Conservation (phyloP, 352 stramenopile genomes). For the Phytophthora fragariaefolia region DNA sequence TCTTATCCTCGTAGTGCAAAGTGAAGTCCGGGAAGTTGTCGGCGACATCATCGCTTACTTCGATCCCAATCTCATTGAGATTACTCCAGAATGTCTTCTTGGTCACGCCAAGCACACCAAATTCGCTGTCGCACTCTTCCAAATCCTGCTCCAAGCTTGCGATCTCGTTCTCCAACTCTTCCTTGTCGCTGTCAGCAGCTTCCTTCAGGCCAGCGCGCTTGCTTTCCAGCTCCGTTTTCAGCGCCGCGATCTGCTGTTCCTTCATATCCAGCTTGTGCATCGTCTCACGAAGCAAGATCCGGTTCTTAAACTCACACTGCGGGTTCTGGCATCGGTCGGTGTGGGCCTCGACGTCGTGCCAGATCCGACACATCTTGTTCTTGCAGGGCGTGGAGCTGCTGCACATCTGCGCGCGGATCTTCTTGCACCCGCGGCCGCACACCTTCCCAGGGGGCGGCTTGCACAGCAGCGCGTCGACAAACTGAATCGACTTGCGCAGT, state of each 20-base stretch:
- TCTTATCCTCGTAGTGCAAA: slow-evolving; percentile 56
- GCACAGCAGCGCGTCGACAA: slow-evolving; percentile 73
- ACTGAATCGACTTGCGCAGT: slow-evolving; percentile 67
- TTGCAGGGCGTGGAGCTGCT: slow-evolving; percentile 65
- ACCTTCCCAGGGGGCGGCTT: slow-evolving; percentile 53
- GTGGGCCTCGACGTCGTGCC: slow-evolving; percentile 78
- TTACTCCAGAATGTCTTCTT: slow-evolving; percentile 67
- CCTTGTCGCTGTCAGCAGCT: slow-evolving; percentile 33
- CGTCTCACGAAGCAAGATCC: slow-evolving; percentile 72
- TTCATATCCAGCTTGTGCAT: slow-evolving; percentile 81
- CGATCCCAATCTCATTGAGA: slow-evolving; percentile 75
- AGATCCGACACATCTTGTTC: slow-evolving; percentile 75
- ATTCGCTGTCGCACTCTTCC: slow-evolving; percentile 54
- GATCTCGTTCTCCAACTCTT: slow-evolving; percentile 64
- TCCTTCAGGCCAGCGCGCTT: slow-evolving; percentile 56
- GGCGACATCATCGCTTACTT: slow-evolving; percentile 53
- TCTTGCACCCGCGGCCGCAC: slow-evolving; percentile 59
- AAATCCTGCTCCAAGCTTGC: slow-evolving; percentile 69
- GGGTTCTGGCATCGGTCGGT: slow-evolving; percentile 69
- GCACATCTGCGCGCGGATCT: slow-evolving; percentile 75
- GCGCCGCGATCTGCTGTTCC: slow-evolving; percentile 51
- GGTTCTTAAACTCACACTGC: slow-evolving; percentile 75
- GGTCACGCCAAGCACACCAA: slow-evolving; percentile 45
- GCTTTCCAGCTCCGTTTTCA: slow-evolving; percentile 39
- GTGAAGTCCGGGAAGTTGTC: slow-evolving; percentile 63